Conservation (phyloP, 148 eudicot genomes). For the Amaranthus hypochondriacus region DNA sequence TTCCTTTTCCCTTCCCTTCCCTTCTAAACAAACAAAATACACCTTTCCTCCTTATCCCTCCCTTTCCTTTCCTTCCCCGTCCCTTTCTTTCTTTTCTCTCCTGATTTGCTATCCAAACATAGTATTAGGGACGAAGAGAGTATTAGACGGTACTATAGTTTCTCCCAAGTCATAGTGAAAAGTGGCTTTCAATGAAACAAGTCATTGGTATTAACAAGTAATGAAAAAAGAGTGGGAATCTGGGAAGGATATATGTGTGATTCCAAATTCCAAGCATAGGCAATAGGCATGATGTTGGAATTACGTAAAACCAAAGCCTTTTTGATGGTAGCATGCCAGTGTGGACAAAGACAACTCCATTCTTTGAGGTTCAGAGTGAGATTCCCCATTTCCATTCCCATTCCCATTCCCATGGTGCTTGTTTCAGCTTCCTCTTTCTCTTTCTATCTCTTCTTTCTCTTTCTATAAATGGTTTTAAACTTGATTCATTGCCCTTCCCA, state of each 20-base stretch:
- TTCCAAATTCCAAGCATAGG: conserved; percentile 24
- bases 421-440: conserved; percentile 25
- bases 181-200: background rate
- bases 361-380: conserved; percentile 34
- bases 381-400: conserved; percentile 40
- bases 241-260: background rate
- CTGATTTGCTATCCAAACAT: too few species aligned
- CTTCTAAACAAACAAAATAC: too few species aligned
- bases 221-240: conserved; percentile 6
- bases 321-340: conserved; percentile 28
- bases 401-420: conserved; percentile 23
- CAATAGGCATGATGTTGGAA: conserved; percentile 18
- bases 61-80: too few species aligned
- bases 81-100: too few species aligned
- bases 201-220: background rate
- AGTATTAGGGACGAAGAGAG: too few species aligned
- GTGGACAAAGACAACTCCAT: conserved; percentile 43
- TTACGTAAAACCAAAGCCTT: conserved; percentile 21
- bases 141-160: too few species aligned
- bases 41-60: too few species aligned
- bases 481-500: conserved; percentile 25
- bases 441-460: conserved; percentile 13
- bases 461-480: conserved; percentile 27
- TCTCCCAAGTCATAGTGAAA: background rate
- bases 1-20: too few species aligned